A percentile compares a stretch with the other conserved stretches of the same genome.
These are phyloP conservation scores for Corymbia citriodora DNA, from an alignment of 441 rosid species.

Conservation along the genomic window DNA sequence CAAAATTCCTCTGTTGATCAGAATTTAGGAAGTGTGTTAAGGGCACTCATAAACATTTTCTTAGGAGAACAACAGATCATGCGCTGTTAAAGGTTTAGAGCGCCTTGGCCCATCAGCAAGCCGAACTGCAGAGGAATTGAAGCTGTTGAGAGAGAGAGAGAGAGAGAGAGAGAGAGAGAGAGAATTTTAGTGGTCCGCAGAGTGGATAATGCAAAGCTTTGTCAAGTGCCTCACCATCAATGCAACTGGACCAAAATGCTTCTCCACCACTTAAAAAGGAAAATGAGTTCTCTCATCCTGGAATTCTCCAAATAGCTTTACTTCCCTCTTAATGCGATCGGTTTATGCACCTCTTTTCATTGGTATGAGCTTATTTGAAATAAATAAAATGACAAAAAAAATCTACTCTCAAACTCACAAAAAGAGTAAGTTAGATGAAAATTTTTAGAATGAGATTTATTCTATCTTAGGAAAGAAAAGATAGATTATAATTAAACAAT, in stretches of 20 bases:
- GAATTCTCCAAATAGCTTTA: background rate
- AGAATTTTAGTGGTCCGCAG: background rate
- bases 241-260: background rate
- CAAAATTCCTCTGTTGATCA: background rate
- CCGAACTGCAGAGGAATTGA: background rate
- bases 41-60: background rate
- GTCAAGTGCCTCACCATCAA: background rate
- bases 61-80: background rate
- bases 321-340: background rate
- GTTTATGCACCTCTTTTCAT: background rate
- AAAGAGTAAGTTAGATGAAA: rapidly evolving
- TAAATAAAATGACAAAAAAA: background rate
- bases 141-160: background rate
- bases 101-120: background rate
- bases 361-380: background rate
- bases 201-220: background rate
- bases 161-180: too few species aligned
- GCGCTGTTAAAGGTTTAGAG: background rate
- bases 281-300: background rate
- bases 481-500: background rate
- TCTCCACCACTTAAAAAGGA: background rate
- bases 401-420: background rate
- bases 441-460: background rate
- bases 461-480: too few species aligned
- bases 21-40: background rate